Evolutionary conservation across 805 yeast species (phyloP).

Genomic region (Starmerella potacharoeniae): DNA sequence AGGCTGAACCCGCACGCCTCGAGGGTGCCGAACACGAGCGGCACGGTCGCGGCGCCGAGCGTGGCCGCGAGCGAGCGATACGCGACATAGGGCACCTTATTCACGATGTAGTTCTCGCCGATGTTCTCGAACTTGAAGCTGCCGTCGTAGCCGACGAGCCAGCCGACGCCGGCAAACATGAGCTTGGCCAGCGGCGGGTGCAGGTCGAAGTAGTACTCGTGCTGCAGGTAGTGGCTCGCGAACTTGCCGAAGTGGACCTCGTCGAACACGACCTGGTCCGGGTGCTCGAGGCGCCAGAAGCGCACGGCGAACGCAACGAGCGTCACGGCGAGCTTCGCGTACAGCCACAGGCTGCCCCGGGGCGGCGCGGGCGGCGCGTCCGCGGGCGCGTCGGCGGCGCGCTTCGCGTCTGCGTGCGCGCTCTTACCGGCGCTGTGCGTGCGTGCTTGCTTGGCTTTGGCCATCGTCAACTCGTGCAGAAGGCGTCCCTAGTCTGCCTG

Average conservation of each 20-base stretch:
- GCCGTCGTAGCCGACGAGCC: slow-evolving; percentile 77
- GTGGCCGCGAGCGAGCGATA: slow-evolving; percentile 85
- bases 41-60: slow-evolving; percentile 75
- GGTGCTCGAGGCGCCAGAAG: slow-evolving; percentile 72
- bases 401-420: neutral
- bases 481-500: neutral
- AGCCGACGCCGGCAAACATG: slow-evolving; percentile 81
- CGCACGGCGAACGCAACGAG: slow-evolving; percentile 56
- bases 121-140: slow-evolving; percentile 73
- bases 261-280: slow-evolving; percentile 78
- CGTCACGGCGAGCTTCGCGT: slow-evolving; percentile 30
- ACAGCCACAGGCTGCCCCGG: neutral
- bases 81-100: slow-evolving; percentile 56
- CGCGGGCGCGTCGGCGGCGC: neutral
- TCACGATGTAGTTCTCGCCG: slow-evolving; percentile 63
- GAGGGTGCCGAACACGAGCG: slow-evolving; percentile 75
- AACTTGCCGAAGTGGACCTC: slow-evolving; percentile 89
- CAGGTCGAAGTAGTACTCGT: slow-evolving; percentile 88
- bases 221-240: slow-evolving; percentile 79
- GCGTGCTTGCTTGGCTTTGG: neutral
- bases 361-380: neutral
- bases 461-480: neutral
- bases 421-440: neutral
- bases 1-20: slow-evolving; percentile 59
- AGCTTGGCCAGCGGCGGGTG: slow-evolving; percentile 96